Conservation (phyloP, 2,329 filamentous ascomycete species). For the Zelopaecilomyces penicillatus region DNA sequence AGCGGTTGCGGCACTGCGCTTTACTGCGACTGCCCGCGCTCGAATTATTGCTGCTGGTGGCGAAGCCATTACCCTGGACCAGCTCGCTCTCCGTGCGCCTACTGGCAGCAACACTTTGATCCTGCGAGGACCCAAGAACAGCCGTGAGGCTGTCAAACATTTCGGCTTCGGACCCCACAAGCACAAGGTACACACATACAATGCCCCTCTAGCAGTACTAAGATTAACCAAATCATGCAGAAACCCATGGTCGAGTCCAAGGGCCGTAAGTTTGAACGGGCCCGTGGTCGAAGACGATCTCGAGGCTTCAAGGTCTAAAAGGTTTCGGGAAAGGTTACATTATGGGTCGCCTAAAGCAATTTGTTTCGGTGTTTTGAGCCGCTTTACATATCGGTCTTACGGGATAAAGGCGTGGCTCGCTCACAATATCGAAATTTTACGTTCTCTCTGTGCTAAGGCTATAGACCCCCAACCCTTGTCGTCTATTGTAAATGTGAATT, state of each 20-base stretch:
- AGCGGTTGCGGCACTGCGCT: conserved; percentile 86
- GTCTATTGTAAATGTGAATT: conserved; percentile 11
- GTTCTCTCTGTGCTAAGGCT: too few species aligned
- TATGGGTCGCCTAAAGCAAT: conserved; percentile 17
- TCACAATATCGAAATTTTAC: conserved; percentile 27
- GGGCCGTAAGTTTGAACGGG: conserved; percentile 99
- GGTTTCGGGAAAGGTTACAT: conserved; percentile 17
- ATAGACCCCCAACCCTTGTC: too few species aligned
- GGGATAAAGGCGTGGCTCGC: conserved; percentile 41
- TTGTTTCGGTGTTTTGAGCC: conserved; percentile 18
- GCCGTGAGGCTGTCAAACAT: conserved; percentile 97
- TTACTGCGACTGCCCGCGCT: conserved; percentile 92
- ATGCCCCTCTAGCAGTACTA: background rate
- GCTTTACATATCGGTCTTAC: conserved; percentile 28
- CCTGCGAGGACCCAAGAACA: conserved; percentile 96
- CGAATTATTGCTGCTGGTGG: conserved; percentile 90
- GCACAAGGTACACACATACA: conserved; percentile 64
- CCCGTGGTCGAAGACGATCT: conserved; percentile 96
- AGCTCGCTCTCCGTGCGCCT: conserved; percentile 89
- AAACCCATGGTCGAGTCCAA: conserved; percentile 97
- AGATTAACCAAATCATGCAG: conserved; percentile 34
- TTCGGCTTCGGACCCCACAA: conserved; percentile 97
- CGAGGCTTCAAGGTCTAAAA: conserved; percentile 99
- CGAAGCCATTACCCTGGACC: conserved; percentile 91
- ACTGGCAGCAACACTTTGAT: conserved; percentile 96